Evolutionary conservation across 495 filamentous ascomycete genomes (phyloP), one percentile per base, ranked within the genome.

Genomic region (Astrothelium macrocarpum): DNA sequence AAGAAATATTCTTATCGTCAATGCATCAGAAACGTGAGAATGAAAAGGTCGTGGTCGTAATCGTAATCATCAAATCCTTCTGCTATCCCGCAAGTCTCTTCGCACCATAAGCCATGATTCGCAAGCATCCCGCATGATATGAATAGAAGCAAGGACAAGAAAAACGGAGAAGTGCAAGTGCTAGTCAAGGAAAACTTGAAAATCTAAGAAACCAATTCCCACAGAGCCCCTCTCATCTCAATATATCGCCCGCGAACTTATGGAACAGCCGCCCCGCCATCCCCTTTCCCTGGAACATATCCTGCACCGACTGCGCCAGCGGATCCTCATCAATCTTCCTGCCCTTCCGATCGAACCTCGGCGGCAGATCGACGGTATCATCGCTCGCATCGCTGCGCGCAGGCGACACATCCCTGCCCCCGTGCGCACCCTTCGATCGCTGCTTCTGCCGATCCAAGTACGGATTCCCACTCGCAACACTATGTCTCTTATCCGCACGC

Each of bases 311-410:
- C 49, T 29, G 49, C 20, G 49, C 49, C 25, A 56, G 49, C 12
- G 49, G 49, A 56, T 56, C 49, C 16, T 56, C 23, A 29, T 26
- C 7, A 5, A 56, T 63, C 16, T 34, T 18, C 29, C 31, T 29
- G 5, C 62, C 62, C n/a, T 59, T 36, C 62, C 53, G 23, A 29
- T 63, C 62, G 26, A 63, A 63, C 2, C 62, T 25, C 2, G 62
- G 62, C 1, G 62, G 62, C 4, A 63, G 29, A 32, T 63, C 62
- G 0, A 63, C 62, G 23, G 62, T 63, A 2, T 29, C 36, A 0
- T 45, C 32, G 39, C 39, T 60, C 10, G 0, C 39, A 23, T 45
- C 39, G 2, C 60, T 62, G 5, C 28, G 16, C 18, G 34, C 23
- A 26, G 34, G 32, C 12, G 60, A 32, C 14, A n/a, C 14, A 5